Percentiles rank a stretch among this genome's conserved stretches.
phyloP scores from a whole-genome alignment of 2,329 filamentous ascomycete genomes.

The Fusarium sp. region DNA sequence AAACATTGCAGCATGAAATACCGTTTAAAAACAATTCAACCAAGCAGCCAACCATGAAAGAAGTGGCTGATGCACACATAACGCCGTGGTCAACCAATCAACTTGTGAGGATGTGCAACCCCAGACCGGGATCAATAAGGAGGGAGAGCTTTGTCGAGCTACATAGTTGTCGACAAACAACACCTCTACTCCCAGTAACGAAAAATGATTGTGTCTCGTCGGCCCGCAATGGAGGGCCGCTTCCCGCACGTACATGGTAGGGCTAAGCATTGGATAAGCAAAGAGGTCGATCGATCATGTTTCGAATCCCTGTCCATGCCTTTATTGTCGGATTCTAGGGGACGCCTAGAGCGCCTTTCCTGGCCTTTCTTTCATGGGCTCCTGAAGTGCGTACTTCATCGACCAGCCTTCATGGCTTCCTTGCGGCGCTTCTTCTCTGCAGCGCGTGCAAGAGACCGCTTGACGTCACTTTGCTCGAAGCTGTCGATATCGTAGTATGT shows the following conservation, averaged over 20 bases:
- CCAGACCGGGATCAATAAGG: slow-evolving; percentile 1
- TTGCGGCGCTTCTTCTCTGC: slow-evolving; percentile 69
- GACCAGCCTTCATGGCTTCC: slow-evolving; percentile 63
- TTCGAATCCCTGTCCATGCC: slow-evolving; percentile 7
- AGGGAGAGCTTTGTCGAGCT: background rate
- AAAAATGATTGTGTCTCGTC: slow-evolving; percentile 10
- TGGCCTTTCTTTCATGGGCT: slow-evolving; percentile 6
- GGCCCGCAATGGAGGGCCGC: slow-evolving; percentile 16
- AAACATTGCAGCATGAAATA: background rate
- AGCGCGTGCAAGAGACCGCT: slow-evolving; percentile 68
- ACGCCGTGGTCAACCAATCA: slow-evolving; percentile 29
- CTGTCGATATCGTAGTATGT: slow-evolving; percentile 87
- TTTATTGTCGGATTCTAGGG: background rate
- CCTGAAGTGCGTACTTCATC: slow-evolving; percentile 43
- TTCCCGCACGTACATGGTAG: slow-evolving; percentile 14
- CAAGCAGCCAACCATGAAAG: slow-evolving; percentile 14
- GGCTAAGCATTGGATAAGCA: slow-evolving; percentile 23
- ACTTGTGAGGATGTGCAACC: slow-evolving; percentile 1
- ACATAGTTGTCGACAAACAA: slow-evolving; percentile 5
- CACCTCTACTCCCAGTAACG: background rate
- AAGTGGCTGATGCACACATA: slow-evolving; percentile 33
- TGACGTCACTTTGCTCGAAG: slow-evolving; percentile 89
- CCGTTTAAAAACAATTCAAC: slow-evolving; percentile 5
- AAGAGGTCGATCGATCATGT: slow-evolving; percentile 17
- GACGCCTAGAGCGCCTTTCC: background rate